Evolutionary conservation across 805 yeast species (phyloP), one percentile per base, ranked within the genome.

Genomic region (Schwanniomyces pseudopolymorphus): DNA sequence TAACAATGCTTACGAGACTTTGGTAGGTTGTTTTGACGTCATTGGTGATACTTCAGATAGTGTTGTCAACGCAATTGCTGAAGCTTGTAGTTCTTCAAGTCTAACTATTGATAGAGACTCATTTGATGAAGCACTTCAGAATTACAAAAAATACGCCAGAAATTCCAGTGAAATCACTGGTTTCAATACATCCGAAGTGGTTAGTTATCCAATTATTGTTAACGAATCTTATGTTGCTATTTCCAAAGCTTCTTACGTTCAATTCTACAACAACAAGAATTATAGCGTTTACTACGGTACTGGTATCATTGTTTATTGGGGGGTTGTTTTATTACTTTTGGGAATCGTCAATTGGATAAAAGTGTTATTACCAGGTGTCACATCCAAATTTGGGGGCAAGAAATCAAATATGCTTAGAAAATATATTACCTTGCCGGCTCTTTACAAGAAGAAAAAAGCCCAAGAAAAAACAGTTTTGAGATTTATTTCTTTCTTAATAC

Each of bases 271-370:
- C 4, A 62, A 60, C 43, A 60, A 57, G 44, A 49, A 55, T 35
- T 35, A 59, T 36, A 55, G 66, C 4, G 52, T 58, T 10, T 66
- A 55, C 46, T 67, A 57, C 39, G 68, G 67, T 36, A 63, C 72
- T 11, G 80, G 72, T 2, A 51, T 73, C 31, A 46, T 81, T 19
- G 75, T 77, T 0, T 79, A 74, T 51, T 79, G 84, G 83, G 75
- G 66, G 3, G 42, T 67, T 1, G 61, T 81, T 35, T 54, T 78
- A 45, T 36, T 80, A 0, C 24, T 74, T 20, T 70, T 78, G 3
- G 70, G 72, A 1, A 17, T 78, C 13, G 55, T 62, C 37, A 74
- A 78, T 49, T 74, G 80, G 76, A 26, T 62, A 4, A 54, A 60
- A 28, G 57, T 64, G 38, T 48, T 77, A 20, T 66, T 69, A 22